phyloP scores from a whole-genome alignment of 1,284 basidiomycete genomes.

The Peniophora sp. region DNA sequence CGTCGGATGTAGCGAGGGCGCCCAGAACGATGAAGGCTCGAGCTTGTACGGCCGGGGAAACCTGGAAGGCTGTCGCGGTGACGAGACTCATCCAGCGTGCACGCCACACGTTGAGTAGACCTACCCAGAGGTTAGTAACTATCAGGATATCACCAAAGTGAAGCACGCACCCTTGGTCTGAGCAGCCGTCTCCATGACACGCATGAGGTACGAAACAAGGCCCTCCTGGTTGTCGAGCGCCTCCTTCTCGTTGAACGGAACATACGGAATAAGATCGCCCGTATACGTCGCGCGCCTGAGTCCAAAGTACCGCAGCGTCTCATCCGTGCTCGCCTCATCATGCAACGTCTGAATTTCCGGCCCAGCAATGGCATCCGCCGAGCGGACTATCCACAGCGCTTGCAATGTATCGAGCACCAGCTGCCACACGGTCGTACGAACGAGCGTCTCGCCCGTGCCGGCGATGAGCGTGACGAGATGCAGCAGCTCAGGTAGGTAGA shows the following conservation, averaged over 20 bases:
- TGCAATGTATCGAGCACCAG: conserved; percentile 78
- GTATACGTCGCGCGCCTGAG: conserved; percentile 50
- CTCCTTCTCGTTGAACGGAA: conserved; percentile 51
- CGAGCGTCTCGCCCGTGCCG: conserved; percentile 63
- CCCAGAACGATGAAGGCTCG: conserved; percentile 86
- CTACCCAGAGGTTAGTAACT: conserved; percentile 31
- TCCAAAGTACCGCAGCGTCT: conserved; percentile 69
- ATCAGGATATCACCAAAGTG: conserved; percentile 3
- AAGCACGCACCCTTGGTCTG: conserved; percentile 56
- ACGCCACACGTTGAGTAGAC: conserved; percentile 85
- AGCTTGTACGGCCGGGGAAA: conserved; percentile 84
- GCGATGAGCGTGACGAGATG: conserved; percentile 73
- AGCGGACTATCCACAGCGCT: conserved; percentile 52
- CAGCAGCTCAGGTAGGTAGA: conserved; percentile 77
- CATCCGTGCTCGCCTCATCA: conserved; percentile 47
- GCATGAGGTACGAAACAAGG: conserved; percentile 57
- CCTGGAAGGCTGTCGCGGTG: conserved; percentile 89
- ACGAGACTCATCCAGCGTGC: conserved; percentile 91
- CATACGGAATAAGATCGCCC: conserved; percentile 54
- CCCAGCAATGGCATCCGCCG: conserved; percentile 46
- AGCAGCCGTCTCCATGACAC: conserved; percentile 58
- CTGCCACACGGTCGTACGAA: conserved; percentile 77
- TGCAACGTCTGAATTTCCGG: conserved; percentile 56
- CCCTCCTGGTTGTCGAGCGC: conserved; percentile 61
- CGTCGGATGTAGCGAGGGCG: conserved; percentile 67